These are phyloP conservation scores for Neurospora africana DNA, from an alignment of 495 filamentous ascomycete genomes.

Conservation along the genomic window DNA sequence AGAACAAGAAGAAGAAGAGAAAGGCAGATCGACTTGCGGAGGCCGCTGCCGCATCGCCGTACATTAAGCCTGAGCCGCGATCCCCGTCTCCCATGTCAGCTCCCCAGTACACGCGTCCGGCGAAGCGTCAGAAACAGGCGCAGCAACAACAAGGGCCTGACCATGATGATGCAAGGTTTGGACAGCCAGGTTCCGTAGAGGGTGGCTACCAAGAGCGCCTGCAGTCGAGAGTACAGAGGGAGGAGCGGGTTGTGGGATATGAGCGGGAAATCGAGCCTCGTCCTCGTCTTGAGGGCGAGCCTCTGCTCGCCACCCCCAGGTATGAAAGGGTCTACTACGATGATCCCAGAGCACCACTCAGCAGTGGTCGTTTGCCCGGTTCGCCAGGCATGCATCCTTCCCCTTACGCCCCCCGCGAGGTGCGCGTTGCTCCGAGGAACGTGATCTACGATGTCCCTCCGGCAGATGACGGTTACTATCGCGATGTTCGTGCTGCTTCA, in stretches of 20 bases:
- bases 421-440: slow-evolving; percentile 22
- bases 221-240: slow-evolving; percentile 11
- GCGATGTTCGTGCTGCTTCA: slow-evolving; percentile 32
- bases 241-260: slow-evolving; percentile 19
- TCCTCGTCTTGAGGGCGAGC: slow-evolving; percentile 12
- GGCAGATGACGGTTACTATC: slow-evolving; percentile 42
- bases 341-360: slow-evolving; percentile 30
- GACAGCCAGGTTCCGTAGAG: slow-evolving; percentile 13
- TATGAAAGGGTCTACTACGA: slow-evolving; percentile 29
- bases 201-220: slow-evolving; percentile 17
- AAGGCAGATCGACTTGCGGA: slow-evolving; percentile 34
- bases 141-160: slow-evolving; percentile 32
- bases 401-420: slow-evolving; percentile 32
- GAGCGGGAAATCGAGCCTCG: slow-evolving; percentile 14
- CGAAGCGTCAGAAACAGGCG: slow-evolving; percentile 42
- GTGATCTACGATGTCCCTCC: neutral
- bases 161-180: slow-evolving; percentile 33
- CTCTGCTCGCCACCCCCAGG: slow-evolving; percentile 16
- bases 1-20: slow-evolving; percentile 43
- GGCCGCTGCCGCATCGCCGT: slow-evolving; percentile 33
- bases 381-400: slow-evolving; percentile 38
- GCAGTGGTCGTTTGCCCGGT: slow-evolving; percentile 35
- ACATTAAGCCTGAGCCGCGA: slow-evolving; percentile 79
- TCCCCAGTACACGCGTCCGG: slow-evolving; percentile 37
- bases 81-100: slow-evolving; percentile 66